Conservation (phyloP, 169 alveolate genomes). For the Amoebophrya sp. region DNA sequence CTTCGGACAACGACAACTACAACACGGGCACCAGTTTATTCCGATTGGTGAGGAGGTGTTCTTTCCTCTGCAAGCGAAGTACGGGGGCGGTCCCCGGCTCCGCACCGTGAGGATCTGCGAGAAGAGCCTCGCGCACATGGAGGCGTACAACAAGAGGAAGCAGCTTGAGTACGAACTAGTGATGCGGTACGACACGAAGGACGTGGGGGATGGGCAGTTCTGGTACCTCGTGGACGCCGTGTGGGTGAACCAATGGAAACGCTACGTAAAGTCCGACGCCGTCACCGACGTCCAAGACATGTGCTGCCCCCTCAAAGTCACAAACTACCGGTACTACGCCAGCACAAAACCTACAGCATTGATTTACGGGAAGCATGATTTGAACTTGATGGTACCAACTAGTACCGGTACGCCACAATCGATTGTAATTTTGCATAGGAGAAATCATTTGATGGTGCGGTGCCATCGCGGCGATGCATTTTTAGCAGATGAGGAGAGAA, state of each 20-base stretch:
- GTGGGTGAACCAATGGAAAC: constrained; percentile 29
- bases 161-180: constrained; percentile 11
- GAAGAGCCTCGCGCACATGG: background rate
- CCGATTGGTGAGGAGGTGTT: background rate
- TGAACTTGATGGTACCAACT: no score
- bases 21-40: constrained; percentile 14
- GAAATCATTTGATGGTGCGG: no score
- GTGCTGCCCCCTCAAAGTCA: background rate
- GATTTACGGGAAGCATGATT: no score
- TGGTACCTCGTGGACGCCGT: constrained; percentile 23
- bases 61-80: background rate
- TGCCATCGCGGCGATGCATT: no score
- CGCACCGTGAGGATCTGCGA: constrained; percentile 7
- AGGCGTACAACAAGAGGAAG: background rate
- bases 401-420: no score
- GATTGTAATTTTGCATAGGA: no score
- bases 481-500: no score
- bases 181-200: constrained; percentile 4
- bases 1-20: no score
- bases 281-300: background rate
- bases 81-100: constrained; percentile 13
- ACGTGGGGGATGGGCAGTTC: constrained; percentile 20
- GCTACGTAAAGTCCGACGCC: constrained; percentile 7
- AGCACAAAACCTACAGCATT: no score
- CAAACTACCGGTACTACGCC: background rate